Percentiles rank a stretch among this genome's conserved stretches.
Conservation (phyloP, 202 grass and related monocot genomes). For the Panicum virgatum region DNA sequence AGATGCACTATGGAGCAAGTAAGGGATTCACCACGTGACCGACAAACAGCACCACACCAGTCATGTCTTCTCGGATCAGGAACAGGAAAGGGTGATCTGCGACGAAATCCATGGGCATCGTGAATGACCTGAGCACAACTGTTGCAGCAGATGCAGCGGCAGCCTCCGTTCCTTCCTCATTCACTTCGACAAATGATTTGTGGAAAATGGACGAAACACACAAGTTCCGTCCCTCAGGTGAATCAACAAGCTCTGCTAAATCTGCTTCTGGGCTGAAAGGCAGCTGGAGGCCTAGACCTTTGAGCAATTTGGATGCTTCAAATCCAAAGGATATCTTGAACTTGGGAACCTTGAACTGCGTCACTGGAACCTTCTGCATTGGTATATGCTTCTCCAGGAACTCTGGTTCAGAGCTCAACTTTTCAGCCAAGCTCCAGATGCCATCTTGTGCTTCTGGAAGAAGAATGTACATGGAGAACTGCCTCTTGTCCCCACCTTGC, state of each 20-base stretch:
- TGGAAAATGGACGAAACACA: slow-evolving; percentile 67
- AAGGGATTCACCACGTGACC: slow-evolving; percentile 80
- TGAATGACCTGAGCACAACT: background rate
- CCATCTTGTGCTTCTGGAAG: slow-evolving; percentile 68
- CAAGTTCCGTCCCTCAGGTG: slow-evolving; percentile 29
- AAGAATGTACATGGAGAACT: slow-evolving; percentile 90
- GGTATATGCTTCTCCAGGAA: slow-evolving; percentile 66
- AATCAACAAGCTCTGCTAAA: slow-evolving; percentile 73
- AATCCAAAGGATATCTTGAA: slow-evolving; percentile 91
- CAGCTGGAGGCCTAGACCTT: slow-evolving; percentile 61
- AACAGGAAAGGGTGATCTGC: slow-evolving; percentile 88
- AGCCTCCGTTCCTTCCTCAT: slow-evolving; percentile 91
- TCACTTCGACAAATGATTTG: slow-evolving; percentile 76
- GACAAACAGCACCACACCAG: slow-evolving; percentile 68
- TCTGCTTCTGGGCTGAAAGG: slow-evolving; percentile 57
- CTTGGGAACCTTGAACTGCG: slow-evolving; percentile 69
- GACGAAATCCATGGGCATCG: slow-evolving; percentile 50
- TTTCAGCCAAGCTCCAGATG: slow-evolving; percentile 64
- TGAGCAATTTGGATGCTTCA: slow-evolving; percentile 62
- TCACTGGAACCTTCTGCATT: slow-evolving; percentile 47
- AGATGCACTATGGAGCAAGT: slow-evolving; percentile 22
- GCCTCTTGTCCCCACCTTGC: slow-evolving; percentile 74
- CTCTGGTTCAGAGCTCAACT: slow-evolving; percentile 53
- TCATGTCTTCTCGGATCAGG: slow-evolving; percentile 76
- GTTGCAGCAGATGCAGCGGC: slow-evolving; percentile 53